Percentiles rank a stretch among this genome's conserved stretches.
phyloP scores from a whole-genome alignment of 2,329 filamentous ascomycete species.

The Davidsoniella eucalypti region DNA sequence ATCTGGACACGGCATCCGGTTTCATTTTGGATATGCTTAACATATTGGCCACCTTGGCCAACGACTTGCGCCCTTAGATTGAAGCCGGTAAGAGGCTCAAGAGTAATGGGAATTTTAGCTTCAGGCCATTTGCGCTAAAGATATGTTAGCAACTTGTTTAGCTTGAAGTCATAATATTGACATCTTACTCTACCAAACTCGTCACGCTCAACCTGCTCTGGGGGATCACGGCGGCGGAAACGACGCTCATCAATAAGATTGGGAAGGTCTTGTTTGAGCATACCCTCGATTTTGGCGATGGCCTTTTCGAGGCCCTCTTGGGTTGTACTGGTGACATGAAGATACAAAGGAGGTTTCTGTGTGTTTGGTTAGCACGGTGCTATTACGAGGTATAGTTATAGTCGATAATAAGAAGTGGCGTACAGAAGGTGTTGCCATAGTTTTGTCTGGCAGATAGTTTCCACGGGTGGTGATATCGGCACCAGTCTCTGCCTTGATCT shows the following conservation, averaged over 20 bases:
- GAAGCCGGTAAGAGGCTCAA: slow-evolving; percentile 86
- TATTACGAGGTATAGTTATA: slow-evolving; percentile 83
- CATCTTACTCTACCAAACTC: slow-evolving; percentile 64
- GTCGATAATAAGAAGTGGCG: slow-evolving; percentile 32
- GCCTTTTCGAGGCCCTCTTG: slow-evolving; percentile 87
- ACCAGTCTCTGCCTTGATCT: slow-evolving; percentile 99
- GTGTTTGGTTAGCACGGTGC: slow-evolving; percentile 76
- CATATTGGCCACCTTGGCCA: slow-evolving; percentile 82
- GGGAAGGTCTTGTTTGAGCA: slow-evolving; percentile 91
- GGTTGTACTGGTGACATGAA: slow-evolving; percentile 84
- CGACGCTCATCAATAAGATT: slow-evolving; percentile 89
- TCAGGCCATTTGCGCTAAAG: slow-evolving; percentile 93
- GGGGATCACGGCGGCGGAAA: slow-evolving; percentile 67
- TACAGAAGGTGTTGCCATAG: slow-evolving; percentile 86
- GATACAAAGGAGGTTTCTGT: slow-evolving; percentile 68
- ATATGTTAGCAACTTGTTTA: slow-evolving; percentile 11
- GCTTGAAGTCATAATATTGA: not conserved
- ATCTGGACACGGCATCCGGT: slow-evolving; percentile 94
- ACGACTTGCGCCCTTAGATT: slow-evolving; percentile 94
- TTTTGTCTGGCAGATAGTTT: slow-evolving; percentile 94
- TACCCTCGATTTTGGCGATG: slow-evolving; percentile 73
- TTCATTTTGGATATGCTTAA: slow-evolving; percentile 95
- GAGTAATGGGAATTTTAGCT: slow-evolving; percentile 76
- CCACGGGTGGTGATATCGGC: slow-evolving; percentile 98
- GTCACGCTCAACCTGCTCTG: slow-evolving; percentile 70